These are phyloP conservation scores for Gautieria morchelliformis DNA, from an alignment of 768 basidiomycete species.

Conservation along the genomic window DNA sequence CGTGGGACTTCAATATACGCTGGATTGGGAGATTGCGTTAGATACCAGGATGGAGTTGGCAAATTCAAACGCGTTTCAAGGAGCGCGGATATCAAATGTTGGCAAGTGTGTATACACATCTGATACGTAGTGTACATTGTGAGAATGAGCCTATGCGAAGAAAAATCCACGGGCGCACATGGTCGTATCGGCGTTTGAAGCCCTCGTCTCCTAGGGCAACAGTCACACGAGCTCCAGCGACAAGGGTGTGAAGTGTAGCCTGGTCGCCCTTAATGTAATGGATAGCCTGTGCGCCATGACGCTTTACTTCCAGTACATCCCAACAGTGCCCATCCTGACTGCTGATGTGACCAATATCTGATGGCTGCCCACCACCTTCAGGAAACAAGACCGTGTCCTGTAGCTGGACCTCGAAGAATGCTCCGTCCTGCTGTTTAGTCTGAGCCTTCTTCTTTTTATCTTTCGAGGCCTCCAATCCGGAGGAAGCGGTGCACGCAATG, in stretches of 20 bases:
- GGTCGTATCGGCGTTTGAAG: constrained; percentile 59
- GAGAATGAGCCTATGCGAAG: background rate
- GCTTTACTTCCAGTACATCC: constrained; percentile 56
- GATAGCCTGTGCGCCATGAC: constrained; percentile 64
- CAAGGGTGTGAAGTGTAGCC: constrained; percentile 35
- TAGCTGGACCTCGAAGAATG: constrained; percentile 52
- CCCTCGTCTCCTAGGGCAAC: constrained; percentile 50
- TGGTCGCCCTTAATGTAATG: constrained; percentile 47
- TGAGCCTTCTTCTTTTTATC: constrained; percentile 40
- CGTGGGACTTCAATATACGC: constrained; percentile 73
- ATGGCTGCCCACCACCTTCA: constrained; percentile 76
- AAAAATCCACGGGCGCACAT: constrained; percentile 35
- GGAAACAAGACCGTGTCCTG: constrained; percentile 77
- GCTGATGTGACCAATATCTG: constrained; percentile 56
- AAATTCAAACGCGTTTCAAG: constrained; percentile 54
- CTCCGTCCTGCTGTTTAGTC: constrained; percentile 31
- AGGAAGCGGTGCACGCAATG: constrained; percentile 38
- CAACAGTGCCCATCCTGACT: constrained; percentile 35
- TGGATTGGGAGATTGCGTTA: constrained; percentile 55
- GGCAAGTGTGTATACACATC: constrained; percentile 82
- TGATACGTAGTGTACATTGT: constrained; percentile 18
- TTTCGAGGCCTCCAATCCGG: constrained; percentile 29
- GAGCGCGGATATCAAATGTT: constrained; percentile 76
- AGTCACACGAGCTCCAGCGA: constrained; percentile 40
- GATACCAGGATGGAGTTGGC: constrained; percentile 76